A percentile compares a stretch with the other conserved stretches of the same genome.
These are phyloP conservation scores for Termitomyces sp. DNA, from an alignment of 768 basidiomycete genomes.

Conservation along the genomic window DNA sequence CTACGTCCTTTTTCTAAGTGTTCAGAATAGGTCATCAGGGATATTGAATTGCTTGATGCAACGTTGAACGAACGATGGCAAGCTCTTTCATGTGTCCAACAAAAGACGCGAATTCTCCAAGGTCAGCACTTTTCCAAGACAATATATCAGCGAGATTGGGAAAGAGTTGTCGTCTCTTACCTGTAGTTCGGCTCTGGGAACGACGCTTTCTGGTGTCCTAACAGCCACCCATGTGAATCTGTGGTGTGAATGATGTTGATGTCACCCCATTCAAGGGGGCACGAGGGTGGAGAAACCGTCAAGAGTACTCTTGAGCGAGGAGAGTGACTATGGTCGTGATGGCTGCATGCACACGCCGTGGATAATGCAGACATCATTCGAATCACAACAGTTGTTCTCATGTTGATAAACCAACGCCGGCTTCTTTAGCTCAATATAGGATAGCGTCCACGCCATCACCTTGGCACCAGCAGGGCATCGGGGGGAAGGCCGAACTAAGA, in stretches of 20 bases:
- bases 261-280: conserved; percentile 82
- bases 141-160: not conserved
- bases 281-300: conserved; percentile 52
- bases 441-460: not conserved
- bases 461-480: not conserved
- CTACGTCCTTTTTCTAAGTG: conserved; percentile 22
- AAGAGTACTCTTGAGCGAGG: conserved; percentile 29
- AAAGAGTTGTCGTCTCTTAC: conserved; percentile 19
- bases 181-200: conserved; percentile 77
- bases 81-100: conserved; percentile 13
- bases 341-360: not conserved
- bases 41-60: not conserved
- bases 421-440: not conserved
- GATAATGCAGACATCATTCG: not conserved
- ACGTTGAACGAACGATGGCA: not conserved
- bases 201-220: conserved; percentile 75
- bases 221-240: conserved; percentile 66
- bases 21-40: not conserved
- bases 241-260: conserved; percentile 86
- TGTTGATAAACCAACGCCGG: not conserved
- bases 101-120: conserved; percentile 20
- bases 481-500: not conserved
- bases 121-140: conserved; percentile 25
- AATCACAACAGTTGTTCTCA: not conserved
- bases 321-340: conserved; percentile 23